Evolutionary conservation across 257 asterid genomes (phyloP), one percentile per base, ranked within the genome.

Genomic region (Mentha longifolia): DNA sequence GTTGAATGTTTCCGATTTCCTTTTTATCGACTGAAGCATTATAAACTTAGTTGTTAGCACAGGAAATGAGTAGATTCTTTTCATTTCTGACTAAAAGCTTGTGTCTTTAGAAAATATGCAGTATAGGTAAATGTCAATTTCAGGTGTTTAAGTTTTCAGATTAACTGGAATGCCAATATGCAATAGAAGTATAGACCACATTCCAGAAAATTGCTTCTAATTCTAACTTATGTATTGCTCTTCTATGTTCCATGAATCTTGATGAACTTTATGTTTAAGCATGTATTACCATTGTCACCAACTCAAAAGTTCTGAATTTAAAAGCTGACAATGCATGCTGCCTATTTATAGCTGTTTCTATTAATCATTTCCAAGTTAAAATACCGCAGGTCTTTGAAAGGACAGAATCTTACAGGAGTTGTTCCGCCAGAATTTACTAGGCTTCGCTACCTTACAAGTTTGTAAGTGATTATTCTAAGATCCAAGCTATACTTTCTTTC

Each of bases 301-400:
- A n/a, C n/a, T n/a, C n/a, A n/a, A n/a, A n/a, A n/a, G n/a, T n/a
- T n/a, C n/a, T n/a, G n/a, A n/a, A n/a, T n/a, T n/a, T n/a, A n/a
- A n/a, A n/a, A n/a, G n/a, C n/a, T n/a, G n/a, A n/a, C n/a, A n/a
- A n/a, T n/a, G n/a, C n/a, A n/a, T 25, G 43, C 28, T 64, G 61
- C 62, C 57, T 14, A 12, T 3, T 41, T 12, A 6, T 2, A 61
- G 33, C 39, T 62, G 54, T 39, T 61, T 7, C 33, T 41, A 31
- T 45, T 7, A 25, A 37, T 47, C 46, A 31, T 13, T 30, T 45
- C 66, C 71, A 68, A 57, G 25, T 61, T 69, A 43, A 62, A 62
- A 15, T 71, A 61, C 62, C 72, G 77, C 86, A 93, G 98, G 79
- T 86, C 95, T 73, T 77, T 93, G 89, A 89, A 91, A 80, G 87